Conservation (phyloP, 306 rosid species). For the Fagus crenata region DNA sequence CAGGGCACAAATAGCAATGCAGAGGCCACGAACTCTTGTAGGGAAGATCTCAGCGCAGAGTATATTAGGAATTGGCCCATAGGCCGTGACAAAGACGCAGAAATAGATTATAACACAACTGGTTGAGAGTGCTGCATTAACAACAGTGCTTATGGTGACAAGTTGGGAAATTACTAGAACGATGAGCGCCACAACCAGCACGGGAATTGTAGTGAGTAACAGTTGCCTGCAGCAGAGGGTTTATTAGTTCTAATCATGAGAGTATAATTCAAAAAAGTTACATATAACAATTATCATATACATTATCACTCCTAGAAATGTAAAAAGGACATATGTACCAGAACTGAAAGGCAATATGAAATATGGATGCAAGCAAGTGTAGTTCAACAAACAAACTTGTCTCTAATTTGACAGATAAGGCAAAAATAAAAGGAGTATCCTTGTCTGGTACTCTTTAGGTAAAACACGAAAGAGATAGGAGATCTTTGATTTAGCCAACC, state of each 20-base stretch:
- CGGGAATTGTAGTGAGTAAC: constrained; percentile 66
- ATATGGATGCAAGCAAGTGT: too few relatives aligned
- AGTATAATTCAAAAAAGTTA: not conserved
- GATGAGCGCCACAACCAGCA: constrained; percentile 55
- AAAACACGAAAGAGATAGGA: too few relatives aligned
- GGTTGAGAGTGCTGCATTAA: constrained; percentile 62
- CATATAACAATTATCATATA: too few relatives aligned
- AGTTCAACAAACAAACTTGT: too few relatives aligned
- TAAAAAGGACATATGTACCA: too few relatives aligned
- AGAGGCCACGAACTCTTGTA: constrained; percentile 78
- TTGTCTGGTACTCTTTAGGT: too few relatives aligned
- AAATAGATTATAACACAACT: constrained; percentile 60
- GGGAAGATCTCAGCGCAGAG: constrained; percentile 79
- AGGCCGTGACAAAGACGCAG: constrained; percentile 67
- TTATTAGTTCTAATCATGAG: not conserved
- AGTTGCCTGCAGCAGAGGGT: constrained; percentile 50
- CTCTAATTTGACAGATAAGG: too few relatives aligned
- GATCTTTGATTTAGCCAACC: not conserved
- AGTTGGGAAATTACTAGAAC: constrained; percentile 48
- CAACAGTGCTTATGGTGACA: constrained; percentile 42
- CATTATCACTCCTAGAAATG: too few relatives aligned
- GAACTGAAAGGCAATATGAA: too few relatives aligned
- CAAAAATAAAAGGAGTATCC: too few relatives aligned
- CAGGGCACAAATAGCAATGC: constrained; percentile 73
- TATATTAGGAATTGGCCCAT: constrained; percentile 80